Conservation (phyloP, 2,329 filamentous ascomycete genomes). For the Fusarium chlamydosporum region DNA sequence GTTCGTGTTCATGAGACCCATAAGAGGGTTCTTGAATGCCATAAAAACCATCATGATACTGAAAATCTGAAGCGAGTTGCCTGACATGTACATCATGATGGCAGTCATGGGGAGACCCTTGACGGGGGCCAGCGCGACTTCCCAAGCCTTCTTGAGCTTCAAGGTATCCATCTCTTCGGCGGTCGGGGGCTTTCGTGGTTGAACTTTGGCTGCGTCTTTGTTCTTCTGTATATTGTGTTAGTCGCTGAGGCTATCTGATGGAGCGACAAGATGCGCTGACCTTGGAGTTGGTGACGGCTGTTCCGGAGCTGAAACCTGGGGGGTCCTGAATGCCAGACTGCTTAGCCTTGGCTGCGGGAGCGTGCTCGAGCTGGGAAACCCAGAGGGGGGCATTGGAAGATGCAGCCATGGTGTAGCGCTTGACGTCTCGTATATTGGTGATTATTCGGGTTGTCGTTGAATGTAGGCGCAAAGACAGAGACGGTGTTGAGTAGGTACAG, state of each 20-base stretch:
- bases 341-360: conserved; percentile 76
- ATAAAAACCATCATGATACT: conserved; percentile 99
- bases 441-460: conserved; percentile 3
- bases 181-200: conserved; percentile 76
- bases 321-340: conserved; percentile 82
- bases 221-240: conserved; percentile 59
- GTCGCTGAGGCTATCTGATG: not conserved
- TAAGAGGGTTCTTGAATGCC: conserved; percentile 96
- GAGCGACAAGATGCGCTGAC: conserved; percentile 55
- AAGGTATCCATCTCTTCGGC: conserved; percentile 92
- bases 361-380: conserved; percentile 83
- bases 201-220: conserved; percentile 64
- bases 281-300: conserved; percentile 66
- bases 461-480: conserved; percentile 23
- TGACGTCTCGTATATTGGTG: not conserved
- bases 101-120: conserved; percentile 98
- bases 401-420: conserved; percentile 47
- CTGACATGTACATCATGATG: conserved; percentile 99
- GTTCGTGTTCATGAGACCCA: conserved; percentile 85
- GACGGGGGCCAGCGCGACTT: conserved; percentile 91
- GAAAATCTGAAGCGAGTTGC: conserved; percentile 98
- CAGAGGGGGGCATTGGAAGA: conserved; percentile 74
- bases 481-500: conserved; percentile 18
- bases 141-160: conserved; percentile 99
- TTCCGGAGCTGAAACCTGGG: conserved; percentile 79